phyloP scores from a whole-genome alignment of 495 filamentous ascomycete genomes.

The Penicillium crystallinum region DNA sequence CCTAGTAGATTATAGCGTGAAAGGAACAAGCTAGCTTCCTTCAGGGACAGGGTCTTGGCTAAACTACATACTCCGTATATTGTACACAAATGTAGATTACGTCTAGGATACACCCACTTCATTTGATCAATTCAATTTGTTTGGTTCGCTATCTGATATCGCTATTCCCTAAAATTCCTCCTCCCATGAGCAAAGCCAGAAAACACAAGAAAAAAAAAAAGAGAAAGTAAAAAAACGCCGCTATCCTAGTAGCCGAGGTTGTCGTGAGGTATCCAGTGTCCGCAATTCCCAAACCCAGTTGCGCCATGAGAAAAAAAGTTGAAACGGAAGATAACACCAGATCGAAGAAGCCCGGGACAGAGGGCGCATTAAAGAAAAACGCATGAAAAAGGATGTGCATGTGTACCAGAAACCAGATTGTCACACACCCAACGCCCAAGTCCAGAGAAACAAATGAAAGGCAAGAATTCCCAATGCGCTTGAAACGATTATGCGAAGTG shows the following conservation, averaged over 20 bases:
- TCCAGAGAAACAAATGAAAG: not conserved
- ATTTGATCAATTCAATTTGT: not conserved
- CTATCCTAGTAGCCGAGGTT: not conserved
- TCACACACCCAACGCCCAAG: not conserved
- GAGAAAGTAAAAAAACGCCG: slow-evolving; percentile 8
- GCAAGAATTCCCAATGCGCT: not conserved
- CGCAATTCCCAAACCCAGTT: slow-evolving; percentile 8
- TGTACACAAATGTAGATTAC: too few species aligned
- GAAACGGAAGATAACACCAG: not conserved
- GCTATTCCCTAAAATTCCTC: not conserved
- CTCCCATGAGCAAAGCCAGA: not conserved
- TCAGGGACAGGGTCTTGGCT: not conserved
- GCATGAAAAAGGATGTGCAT: not conserved
- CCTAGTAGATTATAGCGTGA: not conserved
- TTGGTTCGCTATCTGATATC: not conserved
- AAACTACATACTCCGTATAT: too few species aligned
- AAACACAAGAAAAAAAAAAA: slow-evolving; percentile 12
- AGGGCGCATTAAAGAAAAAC: not conserved
- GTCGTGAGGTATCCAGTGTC: slow-evolving; percentile 11
- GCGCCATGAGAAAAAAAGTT: not conserved
- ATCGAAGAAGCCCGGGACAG: not conserved
- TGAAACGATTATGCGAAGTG: not conserved
- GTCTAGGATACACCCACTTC: too few species aligned
- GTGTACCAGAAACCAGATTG: not conserved
- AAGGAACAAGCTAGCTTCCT: not conserved